Base-by-base conservation (phyloP, 495 filamentous ascomycete species). In the Rhizodiscina lignyota region DNA sequence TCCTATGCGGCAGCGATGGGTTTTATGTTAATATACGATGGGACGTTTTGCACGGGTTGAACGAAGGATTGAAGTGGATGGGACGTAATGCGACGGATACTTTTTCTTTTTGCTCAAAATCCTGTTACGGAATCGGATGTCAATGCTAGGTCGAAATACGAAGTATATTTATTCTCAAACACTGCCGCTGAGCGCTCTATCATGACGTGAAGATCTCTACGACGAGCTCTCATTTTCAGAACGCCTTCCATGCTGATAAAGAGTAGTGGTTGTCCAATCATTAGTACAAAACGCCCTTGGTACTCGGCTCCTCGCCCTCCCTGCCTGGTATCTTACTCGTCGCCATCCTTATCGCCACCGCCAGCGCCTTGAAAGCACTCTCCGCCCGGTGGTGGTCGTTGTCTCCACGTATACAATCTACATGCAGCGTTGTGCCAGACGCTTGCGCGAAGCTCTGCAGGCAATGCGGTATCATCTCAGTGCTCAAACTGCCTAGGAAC, bases 351-450 rank as follows among this genome's bases (percentile, higher is more conserved):
- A 89, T 64, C 3, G 89, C 89, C 33, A 89, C 72, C 1, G 89
- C 89, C 41, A 94, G 55, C 35, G 91, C 91, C 69, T 97, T 97
- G 53, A 97, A 96, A 29, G 89, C 89, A 51, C 80, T 87, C 70
- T 97, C 89, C 19, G 89, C 91, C 34, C 84, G 63, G 56, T 96
- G 89, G 57, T 97, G 89, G 58, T 97, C 91, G 58, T 96, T 97
- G 31, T 79, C 70, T 18, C 89, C 89, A 35, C 79, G 67, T 29
- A 91, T 49, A 51, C 79, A 83, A 53, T 94, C 83, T 32, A 96
- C 80, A 62, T 97, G 89, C 58, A 96, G 53, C 20, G 89, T 97
- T 32, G 94, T 66, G n/a, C 80, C 72, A 4, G 89, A 83, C 4
- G 70, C 79, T 62, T 87, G 79, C 26, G 87, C 85, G 59, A 93